These are phyloP conservation scores for Cystofilobasidium macerans DNA, from an alignment of 768 basidiomycete genomes.

Conservation along the genomic window DNA sequence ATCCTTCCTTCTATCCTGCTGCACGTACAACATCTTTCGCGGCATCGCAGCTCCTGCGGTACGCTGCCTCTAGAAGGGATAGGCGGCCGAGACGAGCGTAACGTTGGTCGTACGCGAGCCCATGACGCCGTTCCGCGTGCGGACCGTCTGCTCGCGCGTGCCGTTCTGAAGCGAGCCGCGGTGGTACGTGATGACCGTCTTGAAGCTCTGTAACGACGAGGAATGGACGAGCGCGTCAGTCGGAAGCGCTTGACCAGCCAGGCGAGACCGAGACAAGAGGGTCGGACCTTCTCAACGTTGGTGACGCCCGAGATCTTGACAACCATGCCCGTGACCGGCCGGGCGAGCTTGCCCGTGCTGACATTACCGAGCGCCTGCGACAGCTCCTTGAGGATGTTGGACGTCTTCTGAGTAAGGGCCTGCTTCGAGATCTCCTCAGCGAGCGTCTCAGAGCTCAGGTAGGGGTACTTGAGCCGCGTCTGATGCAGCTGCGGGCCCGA, in stretches of 20 bases:
- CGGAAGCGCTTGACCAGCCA: neutral
- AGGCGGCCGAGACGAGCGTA: conserved; percentile 12
- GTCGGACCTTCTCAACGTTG: conserved; percentile 24
- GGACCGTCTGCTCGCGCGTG: neutral
- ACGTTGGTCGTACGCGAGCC: conserved; percentile 22
- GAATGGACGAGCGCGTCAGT: too few species aligned
- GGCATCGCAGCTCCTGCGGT: neutral
- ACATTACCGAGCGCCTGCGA: conserved; percentile 20
- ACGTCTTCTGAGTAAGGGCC: neutral
- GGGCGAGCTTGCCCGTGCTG: conserved; percentile 10
- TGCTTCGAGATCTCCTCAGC: conserved; percentile 10
- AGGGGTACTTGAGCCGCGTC: conserved; percentile 25
- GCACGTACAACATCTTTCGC: neutral
- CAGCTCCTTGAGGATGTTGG: conserved; percentile 1
- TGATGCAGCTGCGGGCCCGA: conserved; percentile 22
- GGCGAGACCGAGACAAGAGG: neutral
- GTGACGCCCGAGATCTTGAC: conserved; percentile 17
- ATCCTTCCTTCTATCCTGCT: too few species aligned
- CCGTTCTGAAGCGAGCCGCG: conserved; percentile 8
- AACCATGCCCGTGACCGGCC: conserved; percentile 21
- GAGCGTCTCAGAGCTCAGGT: conserved; percentile 17
- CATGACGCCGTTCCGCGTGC: conserved; percentile 5
- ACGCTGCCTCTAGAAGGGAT: conserved; percentile 11
- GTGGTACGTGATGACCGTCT: conserved; percentile 7
- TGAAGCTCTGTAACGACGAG: neutral